phyloP scores from a whole-genome alignment of 2,329 filamentous ascomycete genomes.

The Lecanicillium sp. region DNA sequence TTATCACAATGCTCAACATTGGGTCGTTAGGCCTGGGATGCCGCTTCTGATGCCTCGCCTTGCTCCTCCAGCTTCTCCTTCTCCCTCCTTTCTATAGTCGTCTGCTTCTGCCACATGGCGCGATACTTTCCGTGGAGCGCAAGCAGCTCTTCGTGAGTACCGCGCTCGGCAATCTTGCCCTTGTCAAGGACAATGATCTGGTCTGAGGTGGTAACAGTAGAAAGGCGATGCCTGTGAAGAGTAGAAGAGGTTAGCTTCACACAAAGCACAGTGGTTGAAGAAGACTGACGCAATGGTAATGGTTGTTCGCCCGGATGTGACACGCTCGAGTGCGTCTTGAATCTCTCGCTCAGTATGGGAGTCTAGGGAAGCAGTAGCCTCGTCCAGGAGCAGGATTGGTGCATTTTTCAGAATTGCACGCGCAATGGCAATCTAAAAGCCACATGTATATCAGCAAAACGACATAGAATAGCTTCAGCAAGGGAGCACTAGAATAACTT shows the following conservation, averaged over 20 bases:
- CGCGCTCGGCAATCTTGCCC: constrained; percentile 42
- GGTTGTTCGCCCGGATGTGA: constrained; percentile 41
- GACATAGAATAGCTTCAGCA: background rate
- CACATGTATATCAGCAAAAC: constrained; percentile 26
- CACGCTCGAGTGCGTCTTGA: constrained; percentile 41
- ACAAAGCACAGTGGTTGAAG: too few species aligned
- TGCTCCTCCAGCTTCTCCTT: too few species aligned
- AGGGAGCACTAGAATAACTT: constrained; percentile 10
- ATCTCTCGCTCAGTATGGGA: constrained; percentile 53
- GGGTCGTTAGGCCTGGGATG: too few species aligned
- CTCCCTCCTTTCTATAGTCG: too few species aligned
- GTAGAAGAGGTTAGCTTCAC: too few species aligned
- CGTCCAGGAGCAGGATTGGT: constrained; percentile 62
- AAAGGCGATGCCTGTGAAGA: constrained; percentile 52
- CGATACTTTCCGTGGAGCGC: constrained; percentile 37
- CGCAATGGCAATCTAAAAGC: too few species aligned
- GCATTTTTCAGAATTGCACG: constrained; percentile 63
- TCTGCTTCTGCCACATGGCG: constrained; percentile 46
- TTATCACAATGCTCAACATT: too few species aligned
- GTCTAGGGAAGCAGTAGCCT: constrained; percentile 63
- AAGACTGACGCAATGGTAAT: constrained; percentile 47
- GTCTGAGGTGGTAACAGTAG: constrained; percentile 48
- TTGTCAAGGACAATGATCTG: constrained; percentile 46
- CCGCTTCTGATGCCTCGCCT: too few species aligned
- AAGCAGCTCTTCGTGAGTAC: constrained; percentile 40